A percentile compares a stretch with the other conserved stretches of the same genome.
Evolutionary conservation across 805 yeast species (phyloP).

Genomic region (Ogataea parapolymorpha): DNA sequence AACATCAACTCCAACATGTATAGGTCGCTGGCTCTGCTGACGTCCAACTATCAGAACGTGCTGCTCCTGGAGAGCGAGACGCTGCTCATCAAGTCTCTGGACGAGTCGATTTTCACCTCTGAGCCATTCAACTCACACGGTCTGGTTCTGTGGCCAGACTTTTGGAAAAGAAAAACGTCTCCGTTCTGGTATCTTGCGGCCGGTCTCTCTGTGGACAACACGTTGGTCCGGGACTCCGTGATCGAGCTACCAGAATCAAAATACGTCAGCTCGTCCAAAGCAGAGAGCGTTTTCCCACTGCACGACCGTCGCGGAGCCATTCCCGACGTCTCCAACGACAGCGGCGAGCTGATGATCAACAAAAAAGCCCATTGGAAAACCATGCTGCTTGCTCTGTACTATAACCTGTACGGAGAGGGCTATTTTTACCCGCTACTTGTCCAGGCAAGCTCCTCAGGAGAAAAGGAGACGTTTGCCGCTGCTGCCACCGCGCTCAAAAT

Average conservation of each 20-base stretch:
- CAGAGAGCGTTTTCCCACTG: conserved; percentile 17
- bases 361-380: conserved; percentile 47
- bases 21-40: conserved; percentile 39
- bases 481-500: conserved; percentile 42
- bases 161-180: conserved; percentile 73
- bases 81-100: conserved; percentile 39
- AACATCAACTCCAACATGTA: conserved; percentile 33
- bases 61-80: conserved; percentile 46
- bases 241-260: conserved; percentile 22
- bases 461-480: conserved; percentile 51
- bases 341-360: conserved; percentile 48
- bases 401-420: conserved; percentile 45
- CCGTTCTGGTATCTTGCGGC: conserved; percentile 68
- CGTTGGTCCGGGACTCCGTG: conserved; percentile 33
- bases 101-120: conserved; percentile 35
- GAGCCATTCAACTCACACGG: conserved; percentile 52
- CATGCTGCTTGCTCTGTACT: conserved; percentile 45
- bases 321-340: conserved; percentile 48
- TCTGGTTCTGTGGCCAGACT: conserved; percentile 75
- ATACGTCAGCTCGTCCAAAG: conserved; percentile 26
- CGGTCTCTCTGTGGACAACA: conserved; percentile 38
- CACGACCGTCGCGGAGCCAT: conserved; percentile 42
- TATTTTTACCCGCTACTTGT: conserved; percentile 40
- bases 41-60: conserved; percentile 45
- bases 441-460: conserved; percentile 42